phyloP scores from a whole-genome alignment of 1,139 yeast species.

The Yamadazyma mexicana region DNA sequence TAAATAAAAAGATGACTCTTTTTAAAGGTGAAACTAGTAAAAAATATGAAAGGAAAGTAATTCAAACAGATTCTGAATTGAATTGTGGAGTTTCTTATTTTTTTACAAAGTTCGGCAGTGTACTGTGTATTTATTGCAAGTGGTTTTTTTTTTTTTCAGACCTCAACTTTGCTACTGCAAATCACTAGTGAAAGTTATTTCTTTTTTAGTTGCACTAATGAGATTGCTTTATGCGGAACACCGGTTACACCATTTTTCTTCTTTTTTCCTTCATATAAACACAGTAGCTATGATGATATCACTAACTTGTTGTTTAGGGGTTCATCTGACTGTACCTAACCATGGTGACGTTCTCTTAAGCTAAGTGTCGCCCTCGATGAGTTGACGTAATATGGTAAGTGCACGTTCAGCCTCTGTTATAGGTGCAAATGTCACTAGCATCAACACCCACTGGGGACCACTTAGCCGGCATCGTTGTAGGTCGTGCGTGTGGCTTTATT shows the following conservation, averaged over 20 bases:
- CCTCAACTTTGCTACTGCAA: background rate
- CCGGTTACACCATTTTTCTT: background rate
- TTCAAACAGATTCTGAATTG: too few relatives aligned
- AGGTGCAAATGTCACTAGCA: too few relatives aligned
- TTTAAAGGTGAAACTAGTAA: too few relatives aligned
- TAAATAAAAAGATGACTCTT: too few relatives aligned
- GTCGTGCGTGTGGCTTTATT: too few relatives aligned
- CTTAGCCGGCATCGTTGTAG: too few relatives aligned
- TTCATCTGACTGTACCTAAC: too few relatives aligned
- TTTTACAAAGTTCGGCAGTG: background rate
- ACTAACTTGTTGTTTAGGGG: too few relatives aligned
- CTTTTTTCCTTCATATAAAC: background rate
- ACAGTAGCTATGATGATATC: background rate
- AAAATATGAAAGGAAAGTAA: too few relatives aligned
- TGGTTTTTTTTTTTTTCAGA: background rate
- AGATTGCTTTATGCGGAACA: conserved; percentile 1
- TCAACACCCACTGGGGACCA: too few relatives aligned
- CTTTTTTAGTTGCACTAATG: background rate
- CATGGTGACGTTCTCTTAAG: too few relatives aligned
- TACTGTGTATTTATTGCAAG: background rate
- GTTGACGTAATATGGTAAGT: background rate
- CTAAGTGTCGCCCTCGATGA: too few relatives aligned
- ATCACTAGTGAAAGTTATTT: background rate
- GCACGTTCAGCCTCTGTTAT: background rate
- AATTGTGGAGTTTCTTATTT: background rate